Evolutionary conservation across 345 rosid species (phyloP), one percentile per base, ranked within the genome.

Genomic region (Salix arbutifolia): DNA sequence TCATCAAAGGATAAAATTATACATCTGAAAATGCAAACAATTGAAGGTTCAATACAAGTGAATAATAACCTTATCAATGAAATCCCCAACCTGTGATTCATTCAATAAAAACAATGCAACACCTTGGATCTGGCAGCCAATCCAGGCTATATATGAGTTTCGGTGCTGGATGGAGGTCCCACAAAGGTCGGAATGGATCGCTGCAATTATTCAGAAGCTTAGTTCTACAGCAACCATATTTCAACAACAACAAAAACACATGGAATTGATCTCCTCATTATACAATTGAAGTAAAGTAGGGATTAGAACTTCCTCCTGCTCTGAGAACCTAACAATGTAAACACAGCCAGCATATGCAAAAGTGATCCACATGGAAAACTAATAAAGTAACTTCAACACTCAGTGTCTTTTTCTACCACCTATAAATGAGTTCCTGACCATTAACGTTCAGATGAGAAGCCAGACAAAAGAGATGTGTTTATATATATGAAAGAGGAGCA

Each of bases 71-170:
- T 64, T n/a, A 58, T 60, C 30, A 18, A 31, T 37, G 78, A 30
- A 65, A 61, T 35, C 62, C 69, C 48, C 3, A 53, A 31, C 69
- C 69, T 31, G 5, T 52, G 25, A 31, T 48, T 69, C 10, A 71
- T 23, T 66, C 26, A 70, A 33, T 48, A 71, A 26, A 8, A 48
- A 58, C 68, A 66, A 44, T n/a, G 71, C 26, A 65, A 19, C 81
- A 96, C 98, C 85, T 89, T 82, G 97, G 97, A 79, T 93, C 89
- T 78, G 81, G 82, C 56, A 84, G 81, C 98, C 98, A 96, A 77
- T 92, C 94, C 76, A 93, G 72, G 77, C 91, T 85, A 76, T 89
- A 90, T 52, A 93, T 87, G 78, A 89, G 86, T 83, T 84, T 90
- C 56, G 91, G 90, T 9, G 81, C 83, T 2, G 91, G 89, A 75